Conservation (phyloP, 192 early-diverging fungal species). For the Glomus cerebriforme region DNA sequence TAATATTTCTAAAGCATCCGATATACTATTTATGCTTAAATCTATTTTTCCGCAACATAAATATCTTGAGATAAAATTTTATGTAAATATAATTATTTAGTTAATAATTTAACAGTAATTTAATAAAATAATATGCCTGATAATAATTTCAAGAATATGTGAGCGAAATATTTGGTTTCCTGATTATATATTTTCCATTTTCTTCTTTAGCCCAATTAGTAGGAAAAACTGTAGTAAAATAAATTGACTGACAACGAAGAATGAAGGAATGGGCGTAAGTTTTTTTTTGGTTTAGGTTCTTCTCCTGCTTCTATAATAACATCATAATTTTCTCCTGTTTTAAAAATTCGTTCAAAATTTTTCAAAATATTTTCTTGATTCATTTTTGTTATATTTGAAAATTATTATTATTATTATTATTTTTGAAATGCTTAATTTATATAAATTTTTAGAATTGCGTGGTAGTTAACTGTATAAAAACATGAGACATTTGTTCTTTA, state of each 20-base stretch:
- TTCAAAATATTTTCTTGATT: no score
- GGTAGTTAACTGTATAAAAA: no score
- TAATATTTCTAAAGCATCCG: neutral
- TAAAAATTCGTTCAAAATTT: neutral
- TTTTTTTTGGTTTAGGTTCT: neutral
- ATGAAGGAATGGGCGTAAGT: neutral
- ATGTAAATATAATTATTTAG: no score
- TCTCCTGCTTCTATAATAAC: neutral
- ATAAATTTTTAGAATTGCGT: no score
- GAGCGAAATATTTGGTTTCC: neutral
- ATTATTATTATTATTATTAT: no score
- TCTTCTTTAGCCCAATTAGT: neutral
- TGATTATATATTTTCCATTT: neutral
- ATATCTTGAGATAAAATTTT: neutral
- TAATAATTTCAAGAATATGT: neutral
- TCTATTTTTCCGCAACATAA: neutral
- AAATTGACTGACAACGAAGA: neutral
- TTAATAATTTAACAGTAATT: neutral
- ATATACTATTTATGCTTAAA: neutral
- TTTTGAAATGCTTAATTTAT: no score
- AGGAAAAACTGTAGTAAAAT: neutral
- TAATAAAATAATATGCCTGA: neutral
- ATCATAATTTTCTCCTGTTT: neutral
- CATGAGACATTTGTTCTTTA: no score
- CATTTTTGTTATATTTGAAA: no score